Conservation (phyloP, 2,329 filamentous ascomycete genomes). For the Trichoderma oligosporum region DNA sequence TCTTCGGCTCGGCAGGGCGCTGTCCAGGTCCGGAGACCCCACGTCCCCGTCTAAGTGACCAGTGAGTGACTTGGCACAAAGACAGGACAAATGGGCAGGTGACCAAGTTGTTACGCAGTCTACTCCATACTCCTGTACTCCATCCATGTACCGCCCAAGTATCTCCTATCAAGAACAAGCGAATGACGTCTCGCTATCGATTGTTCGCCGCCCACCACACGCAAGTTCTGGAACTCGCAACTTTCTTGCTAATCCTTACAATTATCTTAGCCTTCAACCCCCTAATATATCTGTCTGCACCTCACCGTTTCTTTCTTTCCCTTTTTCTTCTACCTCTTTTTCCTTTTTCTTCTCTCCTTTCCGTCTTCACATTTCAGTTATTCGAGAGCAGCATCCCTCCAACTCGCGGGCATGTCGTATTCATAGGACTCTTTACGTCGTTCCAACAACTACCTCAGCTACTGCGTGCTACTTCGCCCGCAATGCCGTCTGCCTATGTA, state of each 20-base stretch:
- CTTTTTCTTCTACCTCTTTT: background rate
- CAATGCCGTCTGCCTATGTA: constrained; percentile 54
- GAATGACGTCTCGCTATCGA: constrained; percentile 8
- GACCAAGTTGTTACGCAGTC: background rate
- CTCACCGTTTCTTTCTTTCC: background rate
- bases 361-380: no score
- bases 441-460: background rate
- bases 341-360: no score
- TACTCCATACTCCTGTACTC: background rate
- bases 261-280: constrained; percentile 6
- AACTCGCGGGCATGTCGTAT: constrained; percentile 16
- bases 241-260: background rate
- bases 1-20: constrained; percentile 21
- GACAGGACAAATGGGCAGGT: background rate
- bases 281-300: background rate
- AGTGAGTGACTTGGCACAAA: background rate
- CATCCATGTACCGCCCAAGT: background rate
- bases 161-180: background rate
- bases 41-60: constrained; percentile 12
- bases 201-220: no score
- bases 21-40: constrained; percentile 7
- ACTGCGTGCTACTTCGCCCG: constrained; percentile 22
- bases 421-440: background rate
- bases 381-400: background rate
- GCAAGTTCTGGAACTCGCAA: background rate